These are phyloP conservation scores for Pisolithus microcarpus DNA, from an alignment of 768 basidiomycete species.

Conservation along the genomic window DNA sequence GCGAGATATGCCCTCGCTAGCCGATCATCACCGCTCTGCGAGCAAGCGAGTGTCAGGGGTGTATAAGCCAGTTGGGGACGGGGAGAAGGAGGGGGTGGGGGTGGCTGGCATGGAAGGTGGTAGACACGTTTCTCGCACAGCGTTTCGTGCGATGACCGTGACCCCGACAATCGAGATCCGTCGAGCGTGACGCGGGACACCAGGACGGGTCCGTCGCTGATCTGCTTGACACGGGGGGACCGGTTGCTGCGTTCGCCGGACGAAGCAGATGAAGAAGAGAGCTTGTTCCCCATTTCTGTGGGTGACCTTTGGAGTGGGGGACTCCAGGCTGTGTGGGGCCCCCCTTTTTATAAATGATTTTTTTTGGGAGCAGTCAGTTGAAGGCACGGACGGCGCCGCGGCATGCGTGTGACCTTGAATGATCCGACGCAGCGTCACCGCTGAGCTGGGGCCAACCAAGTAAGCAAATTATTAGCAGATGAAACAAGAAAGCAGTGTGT, in stretches of 20 bases:
- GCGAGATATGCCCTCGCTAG: conserved; percentile 36
- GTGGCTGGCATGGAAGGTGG: conserved; percentile 1
- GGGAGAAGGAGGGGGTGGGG: neutral
- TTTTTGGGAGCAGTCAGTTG: too few relatives aligned
- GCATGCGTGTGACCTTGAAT: too few relatives aligned
- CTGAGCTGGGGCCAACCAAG: too few relatives aligned
- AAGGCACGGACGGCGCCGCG: too few relatives aligned
- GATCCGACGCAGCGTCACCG: too few relatives aligned
- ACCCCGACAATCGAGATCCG: conserved; percentile 30
- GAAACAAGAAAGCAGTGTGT: too few relatives aligned
- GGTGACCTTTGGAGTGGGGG: neutral
- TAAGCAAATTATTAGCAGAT: too few relatives aligned
- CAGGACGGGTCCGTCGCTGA: conserved; percentile 8
- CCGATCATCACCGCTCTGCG: conserved; percentile 25
- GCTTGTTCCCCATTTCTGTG: conserved; percentile 25
- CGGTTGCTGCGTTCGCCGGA: conserved; percentile 2
- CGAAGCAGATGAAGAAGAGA: conserved; percentile 21
- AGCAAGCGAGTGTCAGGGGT: conserved; percentile 16
- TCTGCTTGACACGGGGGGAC: conserved; percentile 1
- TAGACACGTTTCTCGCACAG: conserved; percentile 25
- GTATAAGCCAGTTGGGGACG: conserved; percentile 16
- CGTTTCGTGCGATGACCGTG: conserved; percentile 35
- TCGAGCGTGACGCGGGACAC: conserved; percentile 33
- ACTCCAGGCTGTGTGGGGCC: neutral
- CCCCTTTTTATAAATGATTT: neutral